These are phyloP conservation scores for Alternaria alternata DNA, from an alignment of 2,329 filamentous ascomycete genomes.

Conservation along the genomic window DNA sequence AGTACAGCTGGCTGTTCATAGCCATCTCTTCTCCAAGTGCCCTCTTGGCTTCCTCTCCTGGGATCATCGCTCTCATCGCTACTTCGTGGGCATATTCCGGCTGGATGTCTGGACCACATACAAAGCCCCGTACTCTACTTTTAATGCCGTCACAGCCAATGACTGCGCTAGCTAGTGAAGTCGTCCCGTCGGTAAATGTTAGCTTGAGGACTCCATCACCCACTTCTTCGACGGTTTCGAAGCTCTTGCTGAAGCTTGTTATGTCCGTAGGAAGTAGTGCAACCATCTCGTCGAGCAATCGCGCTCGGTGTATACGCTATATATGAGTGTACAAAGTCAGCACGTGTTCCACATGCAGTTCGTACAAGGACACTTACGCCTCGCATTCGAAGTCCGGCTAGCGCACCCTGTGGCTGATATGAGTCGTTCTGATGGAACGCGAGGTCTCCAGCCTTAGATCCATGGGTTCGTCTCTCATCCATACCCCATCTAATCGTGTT, in stretches of 20 bases:
- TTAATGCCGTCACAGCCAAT: constrained; percentile 72
- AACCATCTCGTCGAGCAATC: constrained; percentile 33
- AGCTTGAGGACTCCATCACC: constrained; percentile 27
- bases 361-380: constrained; percentile 4
- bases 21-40: constrained; percentile 60
- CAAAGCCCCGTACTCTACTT: constrained; percentile 60
- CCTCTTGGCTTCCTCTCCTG: constrained; percentile 60
- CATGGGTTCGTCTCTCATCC: constrained; percentile 18
- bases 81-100: constrained; percentile 64
- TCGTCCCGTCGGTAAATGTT: constrained; percentile 55
- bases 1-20: constrained; percentile 62
- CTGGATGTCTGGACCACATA: constrained; percentile 59
- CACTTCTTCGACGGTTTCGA: constrained; percentile 23
- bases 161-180: constrained; percentile 54
- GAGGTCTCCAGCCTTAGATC: constrained; percentile 28
- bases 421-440: constrained; percentile 24
- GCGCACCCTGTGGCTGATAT: constrained; percentile 10
- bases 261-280: constrained; percentile 27
- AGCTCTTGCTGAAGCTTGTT: constrained; percentile 31
- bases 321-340: too few species aligned
- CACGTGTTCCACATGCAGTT: too few species aligned
- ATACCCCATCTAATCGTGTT: constrained; percentile 27
- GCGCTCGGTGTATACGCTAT: constrained; percentile 32
- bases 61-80: constrained; percentile 68
- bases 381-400: constrained; percentile 19